These are phyloP conservation scores for Paecilomyces variotii DNA, from an alignment of 2,329 filamentous ascomycete genomes.

Conservation along the genomic window DNA sequence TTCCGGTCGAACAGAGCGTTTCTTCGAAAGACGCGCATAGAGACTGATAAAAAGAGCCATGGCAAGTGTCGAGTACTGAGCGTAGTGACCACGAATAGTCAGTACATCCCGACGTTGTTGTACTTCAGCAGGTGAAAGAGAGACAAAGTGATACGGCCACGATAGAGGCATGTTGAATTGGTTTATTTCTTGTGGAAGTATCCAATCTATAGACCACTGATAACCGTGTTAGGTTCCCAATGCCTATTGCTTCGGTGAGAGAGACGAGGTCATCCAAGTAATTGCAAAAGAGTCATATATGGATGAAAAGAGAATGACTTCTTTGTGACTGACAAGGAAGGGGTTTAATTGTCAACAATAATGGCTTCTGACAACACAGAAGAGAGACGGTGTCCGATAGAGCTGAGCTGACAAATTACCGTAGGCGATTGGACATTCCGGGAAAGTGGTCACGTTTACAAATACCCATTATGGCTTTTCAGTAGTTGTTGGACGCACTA, in stretches of 20 bases:
- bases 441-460: background rate
- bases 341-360: background rate
- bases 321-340: background rate
- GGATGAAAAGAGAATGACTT: background rate
- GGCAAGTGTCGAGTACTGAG: constrained; percentile 46
- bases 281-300: background rate
- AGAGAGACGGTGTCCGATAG: background rate
- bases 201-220: background rate
- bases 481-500: too few relatives aligned
- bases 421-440: background rate
- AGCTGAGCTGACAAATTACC: background rate
- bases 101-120: constrained; percentile 44
- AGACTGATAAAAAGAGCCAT: constrained; percentile 34
- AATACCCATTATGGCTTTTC: background rate
- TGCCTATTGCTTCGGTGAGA: background rate
- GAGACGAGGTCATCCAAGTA: background rate
- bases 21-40: constrained; percentile 14
- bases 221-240: background rate
- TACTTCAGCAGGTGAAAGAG: constrained; percentile 43
- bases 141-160: constrained; percentile 47
- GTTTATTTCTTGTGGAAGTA: constrained; percentile 1
- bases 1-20: background rate
- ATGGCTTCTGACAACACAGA: background rate
- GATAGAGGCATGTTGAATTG: constrained; percentile 2
- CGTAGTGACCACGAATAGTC: constrained; percentile 48